A percentile compares a stretch with the other conserved stretches of the same genome.
These are phyloP conservation scores for Backusella circina DNA, from an alignment of 192 early-diverging fungal species.

Conservation along the genomic window DNA sequence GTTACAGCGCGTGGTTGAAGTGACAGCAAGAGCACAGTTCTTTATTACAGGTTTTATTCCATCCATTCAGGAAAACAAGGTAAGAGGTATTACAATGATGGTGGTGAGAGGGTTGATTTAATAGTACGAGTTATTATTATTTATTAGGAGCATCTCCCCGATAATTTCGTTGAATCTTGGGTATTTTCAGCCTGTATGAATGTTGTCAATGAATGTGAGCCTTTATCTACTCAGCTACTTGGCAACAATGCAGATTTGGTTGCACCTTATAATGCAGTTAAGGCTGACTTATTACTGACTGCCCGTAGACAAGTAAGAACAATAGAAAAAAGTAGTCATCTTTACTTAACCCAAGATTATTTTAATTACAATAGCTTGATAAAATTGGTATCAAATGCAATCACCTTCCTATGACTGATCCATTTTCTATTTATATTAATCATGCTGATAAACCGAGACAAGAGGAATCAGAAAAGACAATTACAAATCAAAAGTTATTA, in stretches of 20 bases:
- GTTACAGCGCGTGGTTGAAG: constrained; percentile 60
- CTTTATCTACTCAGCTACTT: constrained; percentile 49
- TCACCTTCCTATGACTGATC: constrained; percentile 48
- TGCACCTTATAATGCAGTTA: constrained; percentile 64
- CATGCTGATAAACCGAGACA: constrained; percentile 20
- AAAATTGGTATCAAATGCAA: constrained; percentile 60
- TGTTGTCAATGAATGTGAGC: constrained; percentile 77
- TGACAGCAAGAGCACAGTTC: constrained; percentile 64
- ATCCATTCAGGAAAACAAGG: constrained; percentile 69
- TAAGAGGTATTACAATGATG: too few species aligned
- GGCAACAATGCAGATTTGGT: constrained; percentile 39
- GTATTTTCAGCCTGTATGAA: constrained; percentile 76
- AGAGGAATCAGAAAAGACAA: constrained; percentile 26
- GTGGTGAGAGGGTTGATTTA: too few species aligned
- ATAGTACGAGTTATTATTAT: too few species aligned
- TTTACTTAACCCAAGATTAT: background rate
- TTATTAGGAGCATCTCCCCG: constrained; percentile 45
- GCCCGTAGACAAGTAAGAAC: constrained; percentile 71
- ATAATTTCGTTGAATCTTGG: constrained; percentile 75
- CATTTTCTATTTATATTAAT: constrained; percentile 54
- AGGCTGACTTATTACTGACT: constrained; percentile 69
- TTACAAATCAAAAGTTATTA: constrained; percentile 66
- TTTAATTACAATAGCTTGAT: constrained; percentile 56
- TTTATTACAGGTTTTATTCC: constrained; percentile 74
- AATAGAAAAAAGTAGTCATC: background rate